These are phyloP conservation scores for Podaxis sp. DNA, from an alignment of 768 basidiomycete genomes.

Conservation along the genomic window DNA sequence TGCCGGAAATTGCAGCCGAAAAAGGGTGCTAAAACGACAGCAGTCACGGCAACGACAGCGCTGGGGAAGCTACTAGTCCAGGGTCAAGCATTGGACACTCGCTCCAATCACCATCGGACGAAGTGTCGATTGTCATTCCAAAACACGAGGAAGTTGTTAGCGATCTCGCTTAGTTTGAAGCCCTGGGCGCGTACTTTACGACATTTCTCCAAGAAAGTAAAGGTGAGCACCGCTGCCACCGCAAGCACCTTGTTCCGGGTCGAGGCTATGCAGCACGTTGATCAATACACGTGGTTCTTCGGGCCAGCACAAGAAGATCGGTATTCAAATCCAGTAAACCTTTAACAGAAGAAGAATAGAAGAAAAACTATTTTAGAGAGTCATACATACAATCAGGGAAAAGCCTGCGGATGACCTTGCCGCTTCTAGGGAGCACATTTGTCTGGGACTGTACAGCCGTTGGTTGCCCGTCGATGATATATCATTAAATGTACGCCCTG, in stretches of 20 bases:
- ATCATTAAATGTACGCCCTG: constrained; percentile 91
- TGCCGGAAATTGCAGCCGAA: no score
- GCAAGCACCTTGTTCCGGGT: not conserved
- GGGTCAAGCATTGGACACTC: no score
- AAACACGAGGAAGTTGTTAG: not conserved
- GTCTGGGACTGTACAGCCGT: constrained; percentile 85
- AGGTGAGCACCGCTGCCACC: not conserved
- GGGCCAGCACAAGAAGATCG: not conserved
- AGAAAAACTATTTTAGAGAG: no score
- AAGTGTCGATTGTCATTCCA: not conserved
- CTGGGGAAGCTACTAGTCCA: no score
- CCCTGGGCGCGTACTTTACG: not conserved
- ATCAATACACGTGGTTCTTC: not conserved
- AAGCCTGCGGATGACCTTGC: constrained; percentile 46
- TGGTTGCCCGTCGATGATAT: constrained; percentile 94
- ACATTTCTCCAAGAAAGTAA: not conserved
- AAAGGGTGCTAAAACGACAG: no score
- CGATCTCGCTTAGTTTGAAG: not conserved
- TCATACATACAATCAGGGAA: constrained; percentile 46
- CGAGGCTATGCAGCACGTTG: not conserved
- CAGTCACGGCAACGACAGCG: no score
- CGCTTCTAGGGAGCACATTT: constrained; percentile 78
- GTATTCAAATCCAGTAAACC: not conserved
- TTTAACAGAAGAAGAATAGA: not conserved
- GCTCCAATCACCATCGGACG: not conserved